Percentiles rank a stretch among this genome's conserved stretches.
Evolutionary conservation across 164 flowering plant species (phyloP).

Genomic region (Litsea cubeba): DNA sequence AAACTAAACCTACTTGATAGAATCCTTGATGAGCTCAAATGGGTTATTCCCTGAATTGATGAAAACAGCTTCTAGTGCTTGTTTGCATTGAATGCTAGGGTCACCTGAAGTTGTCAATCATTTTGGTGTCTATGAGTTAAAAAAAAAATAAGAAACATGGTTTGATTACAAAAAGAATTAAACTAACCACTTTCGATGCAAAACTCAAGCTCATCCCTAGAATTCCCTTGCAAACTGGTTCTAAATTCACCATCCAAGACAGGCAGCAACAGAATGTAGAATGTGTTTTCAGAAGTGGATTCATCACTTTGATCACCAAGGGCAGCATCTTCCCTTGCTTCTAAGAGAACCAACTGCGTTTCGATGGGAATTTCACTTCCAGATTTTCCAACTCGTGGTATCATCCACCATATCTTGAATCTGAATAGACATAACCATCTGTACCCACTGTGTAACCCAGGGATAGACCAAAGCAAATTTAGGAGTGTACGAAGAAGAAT

Average conservation of each 20-base stretch:
- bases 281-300: constrained; percentile 21
- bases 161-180: neutral
- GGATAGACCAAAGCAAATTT: neutral
- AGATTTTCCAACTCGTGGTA: constrained; percentile 49
- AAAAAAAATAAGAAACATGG: neutral
- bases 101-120: constrained; percentile 43
- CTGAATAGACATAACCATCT: constrained; percentile 51
- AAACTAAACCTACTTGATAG: constrained; percentile 46
- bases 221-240: constrained; percentile 58
- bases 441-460: constrained; percentile 36
- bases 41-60: constrained; percentile 64
- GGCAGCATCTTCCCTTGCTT: constrained; percentile 43
- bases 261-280: constrained; percentile 56
- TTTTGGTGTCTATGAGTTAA: neutral
- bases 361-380: constrained; percentile 62
- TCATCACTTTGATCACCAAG: constrained; percentile 23
- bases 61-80: constrained; percentile 43
- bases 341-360: constrained; percentile 73
- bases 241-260: constrained; percentile 63
- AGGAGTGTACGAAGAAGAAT: neutral
- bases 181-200: constrained; percentile 61
- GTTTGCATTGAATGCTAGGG: constrained; percentile 39
- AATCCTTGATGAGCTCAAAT: constrained; percentile 51
- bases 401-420: constrained; percentile 86
- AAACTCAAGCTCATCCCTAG: constrained; percentile 60